Evolutionary conservation across 371 early-diverging fungal species (phyloP).

Genomic region (Phascolomyces articulosus): DNA sequence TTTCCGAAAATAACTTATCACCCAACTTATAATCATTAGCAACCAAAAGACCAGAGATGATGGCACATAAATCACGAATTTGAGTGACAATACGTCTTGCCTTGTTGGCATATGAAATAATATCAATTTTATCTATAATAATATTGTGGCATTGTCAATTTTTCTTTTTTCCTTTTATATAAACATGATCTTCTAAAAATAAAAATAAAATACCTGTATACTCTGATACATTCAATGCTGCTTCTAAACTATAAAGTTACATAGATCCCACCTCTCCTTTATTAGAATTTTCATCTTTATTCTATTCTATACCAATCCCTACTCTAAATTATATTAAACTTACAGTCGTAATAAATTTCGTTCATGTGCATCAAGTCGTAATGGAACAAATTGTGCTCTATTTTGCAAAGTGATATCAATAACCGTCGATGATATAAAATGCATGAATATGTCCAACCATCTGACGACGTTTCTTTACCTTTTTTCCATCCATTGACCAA

Average conservation of each 20-base stretch:
- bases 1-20: slow-evolving; percentile 81
- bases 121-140: slow-evolving; percentile 85
- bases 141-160: not conserved
- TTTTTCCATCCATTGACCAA: slow-evolving; percentile 79
- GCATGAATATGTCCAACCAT: too few relatives aligned
- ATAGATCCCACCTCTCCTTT: too few relatives aligned
- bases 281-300: not conserved
- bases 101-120: slow-evolving; percentile 83
- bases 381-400: slow-evolving; percentile 87
- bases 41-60: slow-evolving; percentile 87
- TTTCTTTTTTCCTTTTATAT: not conserved
- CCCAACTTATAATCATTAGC: slow-evolving; percentile 84
- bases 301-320: not conserved
- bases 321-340: slow-evolving; percentile 1
- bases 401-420: not conserved
- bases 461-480: slow-evolving; percentile 22
- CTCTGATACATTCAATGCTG: slow-evolving; percentile 89
- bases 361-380: slow-evolving; percentile 86
- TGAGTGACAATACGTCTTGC: slow-evolving; percentile 89
- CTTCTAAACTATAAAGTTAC: slow-evolving; percentile 66
- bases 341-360: slow-evolving; percentile 85
- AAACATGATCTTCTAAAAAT: too few relatives aligned
- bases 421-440: too few relatives aligned
- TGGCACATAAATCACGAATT: slow-evolving; percentile 92
- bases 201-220: slow-evolving; percentile 41